Base-by-base conservation (phyloP, 441 rosid species). In the Populus hybrid region DNA sequence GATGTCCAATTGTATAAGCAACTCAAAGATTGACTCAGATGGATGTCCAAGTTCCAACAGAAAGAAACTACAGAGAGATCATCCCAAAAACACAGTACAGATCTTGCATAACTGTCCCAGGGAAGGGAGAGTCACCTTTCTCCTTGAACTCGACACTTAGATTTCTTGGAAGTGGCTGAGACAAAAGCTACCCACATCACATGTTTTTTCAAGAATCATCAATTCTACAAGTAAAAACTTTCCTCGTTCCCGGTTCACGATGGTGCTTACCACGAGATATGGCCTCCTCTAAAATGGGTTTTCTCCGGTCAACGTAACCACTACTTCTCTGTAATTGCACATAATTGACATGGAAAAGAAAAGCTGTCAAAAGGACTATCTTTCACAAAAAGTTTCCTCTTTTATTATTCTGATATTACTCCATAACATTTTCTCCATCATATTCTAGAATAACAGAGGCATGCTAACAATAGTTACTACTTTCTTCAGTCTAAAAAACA, bases 121-220 rank as follows among this genome's bases (percentile, higher is more conserved):
- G 64, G 64, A 59, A 59, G 24, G 64, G 23, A 20, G 24, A 59
- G 24, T 33, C 42, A 29, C 42, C 33, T 40, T 8, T 33, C 71
- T 16, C 40, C 42, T 35, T 68, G 45, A 68, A n/a, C n/a, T 33
- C 1, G 71, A 68, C 21, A 12, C n/a, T 68, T 20, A 3, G 20
- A 20, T 69, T 14, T 31, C 18, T 9, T 14, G 21, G 72, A 33
- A n/a, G 16, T 45, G 21, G 8, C 40, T 33, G 4, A 20, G 82
- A 82, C 78, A 78, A 82, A 84, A 74, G 73, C 82, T 80, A 82
- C 74, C 71, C 69, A 28, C 0, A 18, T 71, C 84, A 76, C 77
- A 76, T 80, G 82, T 16, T 31, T 29, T 69, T 69, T 26, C 23
- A 53, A 53, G 21, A 42, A 20, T 1, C 12, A 59, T 8, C 64